phyloP scores from a whole-genome alignment of 108 stramenopile genomes.

The Parietichytrium sp. region DNA sequence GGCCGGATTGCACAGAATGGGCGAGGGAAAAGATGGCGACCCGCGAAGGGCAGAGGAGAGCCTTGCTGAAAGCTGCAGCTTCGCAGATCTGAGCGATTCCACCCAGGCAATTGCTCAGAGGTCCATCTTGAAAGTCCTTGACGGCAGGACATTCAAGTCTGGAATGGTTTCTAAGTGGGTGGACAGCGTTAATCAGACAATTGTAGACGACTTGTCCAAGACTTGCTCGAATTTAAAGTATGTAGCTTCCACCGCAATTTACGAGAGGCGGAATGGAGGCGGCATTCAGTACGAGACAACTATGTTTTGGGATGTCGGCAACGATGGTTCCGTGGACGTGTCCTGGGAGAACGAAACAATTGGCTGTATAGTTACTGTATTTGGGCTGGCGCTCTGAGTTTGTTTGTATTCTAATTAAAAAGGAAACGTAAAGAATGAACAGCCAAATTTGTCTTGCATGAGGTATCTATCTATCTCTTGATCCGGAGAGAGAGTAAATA shows the following conservation, averaged over 20 bases:
- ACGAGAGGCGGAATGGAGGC: not conserved
- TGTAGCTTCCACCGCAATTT: not conserved
- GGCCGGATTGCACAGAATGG: no score
- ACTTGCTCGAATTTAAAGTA: conserved; percentile 22
- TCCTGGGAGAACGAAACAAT: not conserved
- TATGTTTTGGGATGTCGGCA: not conserved
- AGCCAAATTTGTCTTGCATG: no score
- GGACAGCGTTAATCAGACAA: not conserved
- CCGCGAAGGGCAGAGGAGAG: not conserved
- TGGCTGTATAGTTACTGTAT: conserved; percentile 14
- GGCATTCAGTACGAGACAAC: not conserved
- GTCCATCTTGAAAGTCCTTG: not conserved
- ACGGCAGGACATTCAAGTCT: not conserved
- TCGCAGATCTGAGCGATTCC: not conserved
- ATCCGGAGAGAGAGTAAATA: no score
- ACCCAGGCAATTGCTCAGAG: not conserved
- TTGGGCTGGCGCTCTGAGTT: not conserved
- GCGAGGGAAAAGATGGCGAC: not conserved
- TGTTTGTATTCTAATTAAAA: no score
- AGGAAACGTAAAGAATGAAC: no score
- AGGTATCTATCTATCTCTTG: no score
- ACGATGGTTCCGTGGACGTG: not conserved
- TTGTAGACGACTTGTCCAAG: not conserved
- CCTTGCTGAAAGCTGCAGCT: not conserved
- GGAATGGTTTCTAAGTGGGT: not conserved